A percentile compares a stretch with the other conserved stretches of the same genome.
These are phyloP conservation scores for Cucumis cinereus DNA, from an alignment of 306 rosid genomes.

Conservation along the genomic window DNA sequence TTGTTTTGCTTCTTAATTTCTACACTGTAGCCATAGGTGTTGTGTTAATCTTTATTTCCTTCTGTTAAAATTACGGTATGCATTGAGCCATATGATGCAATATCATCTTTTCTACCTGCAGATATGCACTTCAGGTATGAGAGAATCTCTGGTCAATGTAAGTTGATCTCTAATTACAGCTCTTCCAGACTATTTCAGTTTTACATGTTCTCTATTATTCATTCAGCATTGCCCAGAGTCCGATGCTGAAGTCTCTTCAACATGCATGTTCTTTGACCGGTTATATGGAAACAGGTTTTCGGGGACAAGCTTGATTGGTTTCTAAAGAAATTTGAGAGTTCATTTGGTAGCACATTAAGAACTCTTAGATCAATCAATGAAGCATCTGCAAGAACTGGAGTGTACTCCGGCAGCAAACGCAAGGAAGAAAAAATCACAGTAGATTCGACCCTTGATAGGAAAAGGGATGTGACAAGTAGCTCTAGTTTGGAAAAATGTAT, in stretches of 20 bases:
- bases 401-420: constrained; percentile 9
- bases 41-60: neutral
- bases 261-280: constrained; percentile 30
- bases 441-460: constrained; percentile 15
- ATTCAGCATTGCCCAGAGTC: constrained; percentile 19
- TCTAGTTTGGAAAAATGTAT: constrained; percentile 19
- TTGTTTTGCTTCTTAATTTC: neutral
- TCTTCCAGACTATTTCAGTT: constrained; percentile 24
- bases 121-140: constrained; percentile 76
- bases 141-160: constrained; percentile 86
- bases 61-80: neutral
- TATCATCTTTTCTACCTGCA: constrained; percentile 24
- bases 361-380: constrained; percentile 58
- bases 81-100: constrained; percentile 1
- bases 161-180: constrained; percentile 35
- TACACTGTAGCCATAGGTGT: neutral
- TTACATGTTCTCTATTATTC: constrained; percentile 24
- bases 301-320: constrained; percentile 64
- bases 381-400: constrained; percentile 22
- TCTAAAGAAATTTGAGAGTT: constrained; percentile 59
- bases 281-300: constrained; percentile 46
- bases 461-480: constrained; percentile 19
- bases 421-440: constrained; percentile 17
- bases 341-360: constrained; percentile 71
- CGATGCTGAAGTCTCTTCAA: constrained; percentile 24